Evolutionary conservation across 345 rosid species (phyloP).

Genomic region (Limnanthes douglasii): DNA sequence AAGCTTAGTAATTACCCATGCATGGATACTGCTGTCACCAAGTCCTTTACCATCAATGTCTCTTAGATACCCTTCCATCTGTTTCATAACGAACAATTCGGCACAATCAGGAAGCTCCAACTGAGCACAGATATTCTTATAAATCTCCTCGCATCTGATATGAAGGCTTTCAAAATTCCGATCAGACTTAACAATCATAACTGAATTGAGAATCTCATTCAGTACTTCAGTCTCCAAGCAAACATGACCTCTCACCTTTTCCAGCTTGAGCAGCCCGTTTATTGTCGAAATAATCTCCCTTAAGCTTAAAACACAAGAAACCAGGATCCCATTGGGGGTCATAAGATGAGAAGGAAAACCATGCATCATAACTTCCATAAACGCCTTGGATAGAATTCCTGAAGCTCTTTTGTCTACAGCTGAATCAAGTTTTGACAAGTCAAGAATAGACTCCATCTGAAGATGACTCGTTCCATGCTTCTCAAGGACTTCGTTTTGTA

Average conservation of each 20-base stretch:
- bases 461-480: conserved; percentile 36
- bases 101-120: conserved; percentile 36
- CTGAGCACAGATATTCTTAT: conserved; percentile 27
- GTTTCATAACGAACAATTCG: conserved; percentile 62
- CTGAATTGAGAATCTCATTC: conserved; percentile 39
- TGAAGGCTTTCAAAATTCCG: conserved; percentile 48
- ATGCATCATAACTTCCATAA: conserved; percentile 73
- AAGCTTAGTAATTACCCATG: conserved; percentile 51
- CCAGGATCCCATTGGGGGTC: conserved; percentile 44
- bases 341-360: conserved; percentile 67
- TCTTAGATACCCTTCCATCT: conserved; percentile 59
- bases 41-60: conserved; percentile 36
- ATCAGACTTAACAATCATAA: conserved; percentile 62
- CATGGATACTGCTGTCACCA: conserved; percentile 36
- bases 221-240: conserved; percentile 31
- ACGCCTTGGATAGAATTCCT: conserved; percentile 41
- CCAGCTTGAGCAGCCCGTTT: conserved; percentile 41
- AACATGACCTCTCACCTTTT: conserved; percentile 18
- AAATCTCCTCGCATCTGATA: conserved; percentile 59
- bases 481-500: conserved; percentile 47
- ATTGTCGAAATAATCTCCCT: conserved; percentile 42
- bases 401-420: conserved; percentile 45
- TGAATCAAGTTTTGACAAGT: conserved; percentile 36
- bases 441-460: conserved; percentile 42
- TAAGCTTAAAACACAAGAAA: conserved; percentile 63